Evolutionary conservation across 106 monocot species (phyloP).

Genomic region (Dendrobium chrysotoxum): DNA sequence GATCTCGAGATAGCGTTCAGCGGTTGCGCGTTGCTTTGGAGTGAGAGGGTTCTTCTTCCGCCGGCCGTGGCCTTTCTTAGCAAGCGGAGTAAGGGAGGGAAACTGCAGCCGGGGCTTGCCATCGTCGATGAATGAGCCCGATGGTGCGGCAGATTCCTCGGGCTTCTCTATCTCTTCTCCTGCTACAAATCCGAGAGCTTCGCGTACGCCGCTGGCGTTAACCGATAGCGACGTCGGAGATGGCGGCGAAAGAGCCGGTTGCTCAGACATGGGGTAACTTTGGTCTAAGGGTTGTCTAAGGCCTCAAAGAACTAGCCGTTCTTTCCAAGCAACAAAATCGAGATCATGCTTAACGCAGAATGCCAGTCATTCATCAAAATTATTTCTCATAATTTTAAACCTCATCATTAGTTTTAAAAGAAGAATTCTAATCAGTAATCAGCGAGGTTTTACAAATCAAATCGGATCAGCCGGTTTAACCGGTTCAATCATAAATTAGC

Average conservation of each 20-base stretch:
- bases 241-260: not conserved
- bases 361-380: too few species aligned
- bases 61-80: not conserved
- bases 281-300: too few species aligned
- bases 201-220: not conserved
- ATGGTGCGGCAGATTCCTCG: not conserved
- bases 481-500: too few species aligned
- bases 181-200: not conserved
- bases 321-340: too few species aligned
- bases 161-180: not conserved
- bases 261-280: too few species aligned
- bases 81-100: not conserved
- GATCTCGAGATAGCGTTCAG: constrained; percentile 15
- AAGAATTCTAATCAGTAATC: too few species aligned
- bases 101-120: not conserved
- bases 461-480: too few species aligned
- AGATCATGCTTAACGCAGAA: too few species aligned
- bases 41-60: constrained; percentile 20
- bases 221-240: not conserved
- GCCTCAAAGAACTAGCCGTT: too few species aligned
- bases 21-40: constrained; percentile 34
- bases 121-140: not conserved
- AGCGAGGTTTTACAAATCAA: too few species aligned
- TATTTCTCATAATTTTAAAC: too few species aligned
- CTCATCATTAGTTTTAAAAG: too few species aligned